Conservation (phyloP, 2,329 filamentous ascomycete genomes). For the Pseudogymnoascus sp. region DNA sequence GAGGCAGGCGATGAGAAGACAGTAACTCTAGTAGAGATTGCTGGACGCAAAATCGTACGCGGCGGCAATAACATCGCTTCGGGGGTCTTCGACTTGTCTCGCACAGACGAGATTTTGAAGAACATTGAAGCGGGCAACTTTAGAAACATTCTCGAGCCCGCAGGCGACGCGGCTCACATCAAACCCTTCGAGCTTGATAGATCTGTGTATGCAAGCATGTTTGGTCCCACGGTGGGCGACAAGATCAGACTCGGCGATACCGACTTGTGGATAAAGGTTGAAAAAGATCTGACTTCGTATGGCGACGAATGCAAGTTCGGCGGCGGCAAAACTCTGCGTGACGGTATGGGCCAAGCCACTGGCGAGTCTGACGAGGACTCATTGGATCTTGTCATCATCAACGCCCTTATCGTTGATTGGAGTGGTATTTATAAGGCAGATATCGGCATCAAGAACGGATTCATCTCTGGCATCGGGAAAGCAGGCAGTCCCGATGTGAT, state of each 20-base stretch:
- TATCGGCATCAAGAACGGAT: slow-evolving; percentile 81
- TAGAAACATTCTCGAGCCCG: slow-evolving; percentile 62
- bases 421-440: slow-evolving; percentile 93
- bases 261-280: slow-evolving; percentile 83
- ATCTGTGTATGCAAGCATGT: slow-evolving; percentile 76
- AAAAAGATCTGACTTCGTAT: slow-evolving; percentile 74
- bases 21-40: slow-evolving; percentile 82
- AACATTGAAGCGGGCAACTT: slow-evolving; percentile 67
- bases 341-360: slow-evolving; percentile 91
- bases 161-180: slow-evolving; percentile 41
- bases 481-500: slow-evolving; percentile 96
- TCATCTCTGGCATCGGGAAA: slow-evolving; percentile 85
- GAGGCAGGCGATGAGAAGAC: slow-evolving; percentile 91
- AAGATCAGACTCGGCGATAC: slow-evolving; percentile 73
- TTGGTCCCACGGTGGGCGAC: slow-evolving; percentile 85
- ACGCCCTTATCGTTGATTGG: slow-evolving; percentile 85
- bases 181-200: slow-evolving; percentile 64
- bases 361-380: slow-evolving; percentile 63
- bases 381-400: slow-evolving; percentile 79
- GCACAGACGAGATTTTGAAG: slow-evolving; percentile 56
- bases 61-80: slow-evolving; percentile 76
- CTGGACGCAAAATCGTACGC: slow-evolving; percentile 66
- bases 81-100: slow-evolving; percentile 57
- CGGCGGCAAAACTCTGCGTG: slow-evolving; percentile 84
- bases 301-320: slow-evolving; percentile 95